Percentiles rank a stretch among this genome's conserved stretches.
Conservation (phyloP, 441 rosid species). For the Syzygium malaccense region DNA sequence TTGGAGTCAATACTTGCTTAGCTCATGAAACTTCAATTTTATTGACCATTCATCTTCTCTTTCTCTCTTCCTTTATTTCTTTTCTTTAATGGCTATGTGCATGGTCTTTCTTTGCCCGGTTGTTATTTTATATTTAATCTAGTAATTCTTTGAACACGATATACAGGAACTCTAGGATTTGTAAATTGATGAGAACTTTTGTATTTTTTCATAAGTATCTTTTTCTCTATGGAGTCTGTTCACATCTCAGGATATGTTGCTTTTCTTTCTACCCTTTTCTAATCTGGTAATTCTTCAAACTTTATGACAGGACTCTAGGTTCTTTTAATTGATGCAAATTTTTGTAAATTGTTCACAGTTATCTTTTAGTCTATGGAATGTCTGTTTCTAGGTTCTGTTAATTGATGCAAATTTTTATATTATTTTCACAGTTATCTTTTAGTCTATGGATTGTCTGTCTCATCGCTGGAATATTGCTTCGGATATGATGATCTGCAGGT, state of each 20-base stretch:
- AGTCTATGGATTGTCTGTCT: not conserved
- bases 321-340: not conserved
- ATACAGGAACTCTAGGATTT: not conserved
- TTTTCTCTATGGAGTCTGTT: not conserved
- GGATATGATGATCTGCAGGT: constrained; percentile 29
- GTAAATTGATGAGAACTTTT: not conserved
- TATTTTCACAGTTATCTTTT: not conserved
- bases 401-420: not conserved
- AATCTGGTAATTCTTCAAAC: not conserved
- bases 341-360: not conserved
- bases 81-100: not conserved
- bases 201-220: not conserved
- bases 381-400: not conserved
- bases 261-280: not conserved
- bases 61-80: not conserved
- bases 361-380: not conserved
- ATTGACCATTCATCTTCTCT: not conserved
- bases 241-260: not conserved
- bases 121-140: not conserved
- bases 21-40: not conserved
- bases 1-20: not conserved
- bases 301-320: not conserved
- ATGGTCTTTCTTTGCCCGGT: not conserved
- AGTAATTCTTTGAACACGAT: not conserved
- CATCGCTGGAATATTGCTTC: not conserved